Percentiles rank a stretch among this genome's conserved stretches.
These are phyloP conservation scores for Giardia muris DNA, from an alignment of 208 protist genomes.

Conservation along the genomic window DNA sequence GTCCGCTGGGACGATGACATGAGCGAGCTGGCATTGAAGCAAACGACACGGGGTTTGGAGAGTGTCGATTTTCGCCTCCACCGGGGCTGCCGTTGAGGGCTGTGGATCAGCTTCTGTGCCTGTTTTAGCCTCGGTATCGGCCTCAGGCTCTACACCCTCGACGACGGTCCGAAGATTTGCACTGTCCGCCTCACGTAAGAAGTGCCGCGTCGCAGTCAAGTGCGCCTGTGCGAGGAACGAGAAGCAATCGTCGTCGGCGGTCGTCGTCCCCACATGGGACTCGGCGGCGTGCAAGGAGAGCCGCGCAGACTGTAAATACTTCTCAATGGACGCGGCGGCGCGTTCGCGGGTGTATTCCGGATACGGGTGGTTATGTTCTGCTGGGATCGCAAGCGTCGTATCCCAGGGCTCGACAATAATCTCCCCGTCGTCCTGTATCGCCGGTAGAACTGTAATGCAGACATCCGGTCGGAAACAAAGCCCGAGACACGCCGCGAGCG, in stretches of 20 bases:
- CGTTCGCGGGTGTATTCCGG: background rate
- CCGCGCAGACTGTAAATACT: background rate
- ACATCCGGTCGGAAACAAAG: background rate
- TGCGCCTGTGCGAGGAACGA: background rate
- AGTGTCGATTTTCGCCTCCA: too few relatives aligned
- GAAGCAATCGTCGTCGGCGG: background rate
- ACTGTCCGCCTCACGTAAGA: background rate
- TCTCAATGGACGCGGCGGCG: background rate
- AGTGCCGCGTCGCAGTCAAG: background rate
- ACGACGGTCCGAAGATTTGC: background rate
- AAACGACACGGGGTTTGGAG: background rate
- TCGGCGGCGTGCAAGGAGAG: background rate
- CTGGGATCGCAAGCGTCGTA: background rate
- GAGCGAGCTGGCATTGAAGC: background rate
- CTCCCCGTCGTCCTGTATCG: background rate
- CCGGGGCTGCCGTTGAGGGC: too few relatives aligned
- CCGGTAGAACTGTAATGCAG: background rate
- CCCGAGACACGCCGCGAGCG: background rate
- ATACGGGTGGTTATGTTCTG: background rate
- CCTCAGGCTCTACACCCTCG: background rate
- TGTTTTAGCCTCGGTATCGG: background rate
- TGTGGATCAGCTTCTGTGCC: background rate
- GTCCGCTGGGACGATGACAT: background rate
- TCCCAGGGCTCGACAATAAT: background rate
- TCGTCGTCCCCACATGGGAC: background rate